Conservation (phyloP, 2,329 filamentous ascomycete genomes). For the Chlorencoelia australis region DNA sequence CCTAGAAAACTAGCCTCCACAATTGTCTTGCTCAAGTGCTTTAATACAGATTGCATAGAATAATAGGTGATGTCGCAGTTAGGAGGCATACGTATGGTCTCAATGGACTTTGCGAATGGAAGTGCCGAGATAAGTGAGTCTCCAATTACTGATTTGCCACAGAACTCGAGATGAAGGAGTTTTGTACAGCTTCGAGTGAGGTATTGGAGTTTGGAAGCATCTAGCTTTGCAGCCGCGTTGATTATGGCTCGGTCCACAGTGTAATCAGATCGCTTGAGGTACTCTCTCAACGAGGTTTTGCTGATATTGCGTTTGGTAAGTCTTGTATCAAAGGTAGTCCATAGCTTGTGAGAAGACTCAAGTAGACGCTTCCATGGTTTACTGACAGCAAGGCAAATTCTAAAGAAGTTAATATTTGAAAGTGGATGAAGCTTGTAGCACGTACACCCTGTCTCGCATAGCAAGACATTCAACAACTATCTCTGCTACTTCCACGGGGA, state of each 20-base stretch:
- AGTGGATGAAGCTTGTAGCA: too few relatives aligned
- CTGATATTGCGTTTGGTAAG: slow-evolving; percentile 11
- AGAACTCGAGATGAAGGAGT: slow-evolving; percentile 19
- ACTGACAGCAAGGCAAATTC: slow-evolving; percentile 24
- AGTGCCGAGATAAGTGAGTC: slow-evolving; percentile 17
- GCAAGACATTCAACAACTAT: slow-evolving; percentile 23
- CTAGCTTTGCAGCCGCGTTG: slow-evolving; percentile 11
- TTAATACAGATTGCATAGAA: slow-evolving; percentile 10
- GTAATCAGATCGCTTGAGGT: slow-evolving; percentile 23
- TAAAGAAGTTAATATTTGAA: too few relatives aligned
- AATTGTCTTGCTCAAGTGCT: slow-evolving; percentile 13
- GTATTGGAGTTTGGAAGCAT: slow-evolving; percentile 16
- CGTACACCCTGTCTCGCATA: slow-evolving; percentile 25
- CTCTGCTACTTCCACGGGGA: slow-evolving; percentile 27
- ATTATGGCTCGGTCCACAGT: slow-evolving; percentile 20
- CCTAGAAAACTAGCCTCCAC: slow-evolving; percentile 12
- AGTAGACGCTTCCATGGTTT: slow-evolving; percentile 24
- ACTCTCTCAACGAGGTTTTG: slow-evolving; percentile 17
- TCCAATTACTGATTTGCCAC: slow-evolving; percentile 17
- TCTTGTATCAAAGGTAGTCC: slow-evolving; percentile 24
- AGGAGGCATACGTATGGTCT: slow-evolving; percentile 11
- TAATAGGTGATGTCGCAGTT: slow-evolving; percentile 13
- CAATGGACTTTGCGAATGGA: slow-evolving; percentile 13
- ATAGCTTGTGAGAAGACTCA: slow-evolving; percentile 23
- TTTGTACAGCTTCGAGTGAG: slow-evolving; percentile 20